A percentile compares a stretch with the other conserved stretches of the same genome.
Evolutionary conservation across 2,329 filamentous ascomycete species (phyloP).

Genomic region (Sclerotinia subarctica): DNA sequence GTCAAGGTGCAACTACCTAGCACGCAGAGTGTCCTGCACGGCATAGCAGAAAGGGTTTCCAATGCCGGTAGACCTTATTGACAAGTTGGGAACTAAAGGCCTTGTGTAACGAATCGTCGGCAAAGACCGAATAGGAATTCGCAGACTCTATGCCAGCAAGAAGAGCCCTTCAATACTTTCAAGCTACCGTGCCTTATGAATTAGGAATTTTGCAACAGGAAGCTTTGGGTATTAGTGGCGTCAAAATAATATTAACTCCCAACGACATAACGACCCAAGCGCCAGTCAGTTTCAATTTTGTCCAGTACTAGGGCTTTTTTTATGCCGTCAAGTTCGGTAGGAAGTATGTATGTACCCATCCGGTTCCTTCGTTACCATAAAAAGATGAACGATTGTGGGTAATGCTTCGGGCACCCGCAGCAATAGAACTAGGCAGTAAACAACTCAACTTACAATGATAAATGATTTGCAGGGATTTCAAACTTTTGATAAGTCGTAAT

Average conservation of each 20-base stretch:
- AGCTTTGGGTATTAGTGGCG: not conserved
- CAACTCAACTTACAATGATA: not conserved
- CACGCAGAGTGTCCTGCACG: not conserved
- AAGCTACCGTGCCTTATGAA: not conserved
- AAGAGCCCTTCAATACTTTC: too few relatives aligned
- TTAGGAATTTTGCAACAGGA: not conserved
- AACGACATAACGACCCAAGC: not conserved
- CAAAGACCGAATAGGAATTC: not conserved
- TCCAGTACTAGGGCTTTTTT: not conserved
- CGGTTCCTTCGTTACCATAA: slow-evolving; percentile 12
- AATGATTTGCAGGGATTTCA: not conserved
- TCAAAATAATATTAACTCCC: too few relatives aligned
- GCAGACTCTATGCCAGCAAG: not conserved
- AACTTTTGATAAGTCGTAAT: not conserved
- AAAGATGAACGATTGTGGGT: slow-evolving; percentile 4
- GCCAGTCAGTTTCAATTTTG: not conserved
- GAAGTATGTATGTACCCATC: not conserved
- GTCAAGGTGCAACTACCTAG: slow-evolving; percentile 1
- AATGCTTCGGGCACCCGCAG: not conserved
- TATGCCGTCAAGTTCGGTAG: slow-evolving; percentile 9
- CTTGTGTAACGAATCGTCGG: not conserved
- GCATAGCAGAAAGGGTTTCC: not conserved
- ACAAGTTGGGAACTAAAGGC: not conserved
- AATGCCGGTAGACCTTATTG: not conserved
- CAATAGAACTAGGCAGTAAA: not conserved